Evolutionary conservation across 768 basidiomycete species (phyloP).

Genomic region (Tricholoma flavovirens): DNA sequence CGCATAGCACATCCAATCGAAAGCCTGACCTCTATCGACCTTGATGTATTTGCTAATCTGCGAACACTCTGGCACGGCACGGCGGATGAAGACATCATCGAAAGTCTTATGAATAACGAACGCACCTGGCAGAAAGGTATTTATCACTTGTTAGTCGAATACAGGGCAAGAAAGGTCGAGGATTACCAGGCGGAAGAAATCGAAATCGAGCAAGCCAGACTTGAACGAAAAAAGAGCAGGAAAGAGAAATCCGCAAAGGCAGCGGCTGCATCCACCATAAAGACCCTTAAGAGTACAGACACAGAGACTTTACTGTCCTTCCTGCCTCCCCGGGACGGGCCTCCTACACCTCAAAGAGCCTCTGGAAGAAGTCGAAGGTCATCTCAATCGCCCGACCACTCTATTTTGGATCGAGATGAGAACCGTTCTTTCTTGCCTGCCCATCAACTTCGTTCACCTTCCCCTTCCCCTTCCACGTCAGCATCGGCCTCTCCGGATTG

Average conservation of each 20-base stretch:
- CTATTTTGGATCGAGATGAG: conserved; percentile 2
- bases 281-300: conserved; percentile 21
- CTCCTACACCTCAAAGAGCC: conserved; percentile 61
- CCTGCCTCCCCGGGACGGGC: conserved; percentile 48
- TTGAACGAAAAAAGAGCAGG: conserved; percentile 29
- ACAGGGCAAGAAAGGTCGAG: conserved; percentile 70
- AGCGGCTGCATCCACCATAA: conserved; percentile 10
- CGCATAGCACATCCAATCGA: conserved; percentile 67
- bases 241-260: conserved; percentile 21
- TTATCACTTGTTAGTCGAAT: conserved; percentile 84
- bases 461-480: conserved; percentile 21
- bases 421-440: conserved; percentile 5
- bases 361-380: conserved; percentile 23
- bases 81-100: conserved; percentile 66
- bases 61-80: conserved; percentile 88
- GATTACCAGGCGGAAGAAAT: conserved; percentile 71
- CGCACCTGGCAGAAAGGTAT: conserved; percentile 96
- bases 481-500: conserved; percentile 22
- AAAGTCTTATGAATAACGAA: conserved; percentile 56
- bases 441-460: conserved; percentile 13
- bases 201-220: conserved; percentile 28
- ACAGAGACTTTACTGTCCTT: conserved; percentile 26
- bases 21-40: conserved; percentile 64
- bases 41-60: conserved; percentile 85
- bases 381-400: conserved; percentile 17